Percentiles rank a stretch among this genome's conserved stretches.
Evolutionary conservation across 192 early-diverging fungal genomes (phyloP).

Genomic region (Cetraspora pellucida): DNA sequence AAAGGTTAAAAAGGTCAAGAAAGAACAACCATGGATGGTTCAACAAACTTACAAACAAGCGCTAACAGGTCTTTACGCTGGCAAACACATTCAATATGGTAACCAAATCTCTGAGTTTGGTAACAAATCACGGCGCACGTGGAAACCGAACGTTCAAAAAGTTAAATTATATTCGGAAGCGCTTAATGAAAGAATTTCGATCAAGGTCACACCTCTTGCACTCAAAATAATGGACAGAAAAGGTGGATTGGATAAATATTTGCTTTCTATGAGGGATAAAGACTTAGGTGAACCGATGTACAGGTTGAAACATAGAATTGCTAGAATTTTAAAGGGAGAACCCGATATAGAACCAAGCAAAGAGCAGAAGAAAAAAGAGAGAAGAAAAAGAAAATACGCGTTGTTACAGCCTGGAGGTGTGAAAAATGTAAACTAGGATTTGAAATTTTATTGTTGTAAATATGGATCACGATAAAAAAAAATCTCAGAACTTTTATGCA

Average conservation of each 20-base stretch:
- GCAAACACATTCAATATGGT: constrained; percentile 63
- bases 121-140: constrained; percentile 75
- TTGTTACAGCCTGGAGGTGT: no score
- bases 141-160: constrained; percentile 77
- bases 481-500: no score
- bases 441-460: no score
- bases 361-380: no score
- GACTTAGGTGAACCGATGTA: constrained; percentile 50
- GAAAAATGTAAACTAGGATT: no score
- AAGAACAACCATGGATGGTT: neutral
- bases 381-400: no score
- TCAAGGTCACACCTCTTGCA: constrained; percentile 69
- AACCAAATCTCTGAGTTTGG: constrained; percentile 65
- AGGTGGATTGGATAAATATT: constrained; percentile 78
- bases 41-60: constrained; percentile 52
- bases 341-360: no score
- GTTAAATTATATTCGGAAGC: constrained; percentile 67
- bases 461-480: no score
- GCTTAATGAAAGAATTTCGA: constrained; percentile 54
- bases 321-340: no score
- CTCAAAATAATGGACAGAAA: constrained; percentile 81
- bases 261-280: constrained; percentile 69
- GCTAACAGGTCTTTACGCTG: constrained; percentile 61
- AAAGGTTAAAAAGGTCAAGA: neutral
- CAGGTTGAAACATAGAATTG: constrained; percentile 6